phyloP scores from a whole-genome alignment of 352 stramenopile species.

The Phytophthora podocarpi region DNA sequence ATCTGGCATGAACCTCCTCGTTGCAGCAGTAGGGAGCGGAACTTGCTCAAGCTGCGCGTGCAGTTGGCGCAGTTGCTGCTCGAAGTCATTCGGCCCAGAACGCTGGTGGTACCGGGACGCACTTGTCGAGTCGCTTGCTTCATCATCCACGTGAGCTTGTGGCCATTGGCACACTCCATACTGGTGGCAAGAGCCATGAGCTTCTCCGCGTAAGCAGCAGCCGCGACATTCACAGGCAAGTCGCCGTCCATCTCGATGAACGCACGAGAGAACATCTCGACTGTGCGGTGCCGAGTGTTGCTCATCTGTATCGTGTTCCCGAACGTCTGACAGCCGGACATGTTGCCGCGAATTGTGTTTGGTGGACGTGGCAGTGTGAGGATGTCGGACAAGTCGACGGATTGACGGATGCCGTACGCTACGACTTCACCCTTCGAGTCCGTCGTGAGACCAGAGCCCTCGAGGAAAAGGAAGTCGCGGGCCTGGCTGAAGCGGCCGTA shows the following conservation, averaged over 20 bases:
- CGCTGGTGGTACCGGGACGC: slow-evolving; percentile 11
- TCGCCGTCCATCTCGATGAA: slow-evolving; percentile 41
- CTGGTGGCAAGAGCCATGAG: slow-evolving; percentile 36
- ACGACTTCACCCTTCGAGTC: slow-evolving; percentile 36
- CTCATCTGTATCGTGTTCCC: slow-evolving; percentile 22
- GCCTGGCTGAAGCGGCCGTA: slow-evolving; percentile 42
- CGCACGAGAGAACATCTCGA: slow-evolving; percentile 44
- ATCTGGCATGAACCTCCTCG: slow-evolving; percentile 39
- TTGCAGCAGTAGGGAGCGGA: slow-evolving; percentile 37
- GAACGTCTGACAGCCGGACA: slow-evolving; percentile 42
- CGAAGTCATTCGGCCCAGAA: slow-evolving; percentile 19
- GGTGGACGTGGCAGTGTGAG: slow-evolving; percentile 31
- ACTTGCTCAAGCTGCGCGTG: slow-evolving; percentile 36
- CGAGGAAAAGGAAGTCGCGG: slow-evolving; percentile 53
- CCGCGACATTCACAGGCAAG: slow-evolving; percentile 30
- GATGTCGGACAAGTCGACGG: slow-evolving; percentile 36
- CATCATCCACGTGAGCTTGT: slow-evolving; percentile 49
- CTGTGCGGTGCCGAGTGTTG: slow-evolving; percentile 15
- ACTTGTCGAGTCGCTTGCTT: slow-evolving; percentile 34
- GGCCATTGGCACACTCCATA: slow-evolving; percentile 46
- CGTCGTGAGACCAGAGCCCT: slow-evolving; percentile 39
- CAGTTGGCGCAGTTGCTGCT: slow-evolving; percentile 40
- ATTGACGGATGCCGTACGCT: slow-evolving; percentile 38
- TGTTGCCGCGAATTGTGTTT: slow-evolving; percentile 44
- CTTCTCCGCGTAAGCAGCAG: slow-evolving; percentile 27